Conservation (phyloP, 352 stramenopile genomes). For the Phytophthora sojae region DNA sequence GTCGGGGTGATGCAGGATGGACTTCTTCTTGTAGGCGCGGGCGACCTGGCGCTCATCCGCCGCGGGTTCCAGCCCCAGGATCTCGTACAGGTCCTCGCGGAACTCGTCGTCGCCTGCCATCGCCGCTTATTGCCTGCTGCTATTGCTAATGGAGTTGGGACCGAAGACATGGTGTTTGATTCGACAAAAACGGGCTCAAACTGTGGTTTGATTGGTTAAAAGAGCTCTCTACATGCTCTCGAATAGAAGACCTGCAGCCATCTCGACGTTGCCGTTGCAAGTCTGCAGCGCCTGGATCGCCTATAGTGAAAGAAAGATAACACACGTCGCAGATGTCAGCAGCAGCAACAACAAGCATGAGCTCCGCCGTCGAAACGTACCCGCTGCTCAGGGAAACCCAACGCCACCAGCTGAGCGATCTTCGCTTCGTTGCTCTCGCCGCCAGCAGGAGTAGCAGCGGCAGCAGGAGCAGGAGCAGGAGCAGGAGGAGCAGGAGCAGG, state of each 20-base stretch:
- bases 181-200: constrained; percentile 26
- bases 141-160: constrained; percentile 1
- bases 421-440: constrained; percentile 52
- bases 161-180: constrained; percentile 12
- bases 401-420: constrained; percentile 64
- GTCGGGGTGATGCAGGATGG: constrained; percentile 80
- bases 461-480: constrained; percentile 20
- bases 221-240: constrained; percentile 56
- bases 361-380: constrained; percentile 37
- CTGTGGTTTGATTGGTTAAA: constrained; percentile 26
- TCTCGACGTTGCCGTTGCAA: constrained; percentile 82
- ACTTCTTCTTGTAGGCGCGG: constrained; percentile 88
- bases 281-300: constrained; percentile 68
- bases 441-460: constrained; percentile 26
- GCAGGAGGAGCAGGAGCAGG: constrained; percentile 24
- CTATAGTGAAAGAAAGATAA: constrained; percentile 43
- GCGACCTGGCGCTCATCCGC: constrained; percentile 72
- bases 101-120: constrained; percentile 50
- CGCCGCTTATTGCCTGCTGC: background rate
- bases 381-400: constrained; percentile 72
- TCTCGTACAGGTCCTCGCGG: constrained; percentile 72
- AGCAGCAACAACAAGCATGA: background rate
- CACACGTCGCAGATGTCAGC: constrained; percentile 27
- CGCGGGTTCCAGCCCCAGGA: constrained; percentile 76
- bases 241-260: constrained; percentile 85